A percentile compares a stretch with the other conserved stretches of the same genome.
These are phyloP conservation scores for Fusarium proliferatum DNA, from an alignment of 2,329 filamentous ascomycete genomes.

Conservation along the genomic window DNA sequence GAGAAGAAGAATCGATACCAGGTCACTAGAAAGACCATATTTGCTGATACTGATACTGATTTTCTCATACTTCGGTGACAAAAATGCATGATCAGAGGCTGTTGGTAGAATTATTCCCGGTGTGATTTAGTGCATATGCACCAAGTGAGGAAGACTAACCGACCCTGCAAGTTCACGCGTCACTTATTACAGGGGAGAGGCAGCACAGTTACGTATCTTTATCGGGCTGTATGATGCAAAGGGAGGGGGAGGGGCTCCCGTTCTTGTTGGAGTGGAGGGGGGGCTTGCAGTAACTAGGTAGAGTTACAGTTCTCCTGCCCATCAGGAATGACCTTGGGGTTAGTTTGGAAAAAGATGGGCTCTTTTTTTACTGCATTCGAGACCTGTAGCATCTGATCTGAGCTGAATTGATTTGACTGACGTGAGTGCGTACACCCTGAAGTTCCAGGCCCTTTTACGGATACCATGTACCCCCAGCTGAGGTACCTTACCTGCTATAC, in stretches of 20 bases:
- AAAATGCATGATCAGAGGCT: background rate
- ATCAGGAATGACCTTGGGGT: background rate
- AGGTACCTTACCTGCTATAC: background rate
- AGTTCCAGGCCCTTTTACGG: slow-evolving; percentile 26
- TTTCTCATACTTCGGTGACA: background rate
- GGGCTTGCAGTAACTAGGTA: background rate
- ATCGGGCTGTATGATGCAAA: slow-evolving; percentile 41
- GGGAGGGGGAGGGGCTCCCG: slow-evolving; percentile 36
- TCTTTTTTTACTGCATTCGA: slow-evolving; percentile 8
- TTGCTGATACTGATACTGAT: background rate
- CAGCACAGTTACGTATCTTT: slow-evolving; percentile 14
- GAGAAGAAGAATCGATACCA: slow-evolving; percentile 1
- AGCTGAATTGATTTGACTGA: slow-evolving; percentile 9
- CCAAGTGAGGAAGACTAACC: background rate
- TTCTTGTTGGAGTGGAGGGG: slow-evolving; percentile 16
- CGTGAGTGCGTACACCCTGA: slow-evolving; percentile 20
- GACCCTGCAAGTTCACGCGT: slow-evolving; percentile 2
- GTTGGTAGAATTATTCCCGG: background rate
- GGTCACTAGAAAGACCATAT: background rate
- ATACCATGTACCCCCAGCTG: background rate
- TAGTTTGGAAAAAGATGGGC: background rate
- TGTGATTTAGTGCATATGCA: slow-evolving; percentile 16
- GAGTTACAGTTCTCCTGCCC: background rate
- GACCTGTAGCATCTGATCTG: slow-evolving; percentile 2
- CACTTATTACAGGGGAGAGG: slow-evolving; percentile 8